phyloP scores from a whole-genome alignment of 768 basidiomycete genomes.

The Cystobasidium tubakii region DNA sequence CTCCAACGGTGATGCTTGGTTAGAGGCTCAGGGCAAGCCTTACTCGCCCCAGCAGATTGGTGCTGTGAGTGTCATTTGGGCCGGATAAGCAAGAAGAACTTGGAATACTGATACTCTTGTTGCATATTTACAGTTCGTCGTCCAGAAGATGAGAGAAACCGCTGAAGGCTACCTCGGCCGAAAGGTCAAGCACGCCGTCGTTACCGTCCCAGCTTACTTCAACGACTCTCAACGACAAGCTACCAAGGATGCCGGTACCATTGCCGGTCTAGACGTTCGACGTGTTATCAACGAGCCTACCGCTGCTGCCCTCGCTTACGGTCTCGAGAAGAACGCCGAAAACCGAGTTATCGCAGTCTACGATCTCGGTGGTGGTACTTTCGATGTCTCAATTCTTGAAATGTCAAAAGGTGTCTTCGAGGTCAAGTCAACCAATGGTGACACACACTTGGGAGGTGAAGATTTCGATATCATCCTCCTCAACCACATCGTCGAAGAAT shows the following conservation, averaged over 20 bases:
- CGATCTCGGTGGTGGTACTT: slow-evolving; percentile 95
- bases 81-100: background rate
- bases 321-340: slow-evolving; percentile 73
- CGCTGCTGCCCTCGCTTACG: slow-evolving; percentile 95
- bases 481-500: slow-evolving; percentile 75
- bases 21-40: slow-evolving; percentile 76
- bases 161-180: slow-evolving; percentile 89
- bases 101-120: background rate
- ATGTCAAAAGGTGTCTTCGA: slow-evolving; percentile 99
- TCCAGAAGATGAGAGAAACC: slow-evolving; percentile 89
- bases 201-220: slow-evolving; percentile 98
- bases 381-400: slow-evolving; percentile 98
- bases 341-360: slow-evolving; percentile 91
- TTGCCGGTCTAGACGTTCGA: slow-evolving; percentile 92
- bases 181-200: slow-evolving; percentile 85
- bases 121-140: slow-evolving; percentile 42
- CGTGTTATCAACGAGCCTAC: slow-evolving; percentile 99
- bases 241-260: slow-evolving; percentile 94
- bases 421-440: slow-evolving; percentile 98
- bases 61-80: slow-evolving; percentile 41
- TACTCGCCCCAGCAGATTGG: slow-evolving; percentile 58
- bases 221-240: slow-evolving; percentile 99
- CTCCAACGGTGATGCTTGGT: slow-evolving; percentile 56
- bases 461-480: slow-evolving; percentile 92
- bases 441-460: slow-evolving; percentile 95